These are phyloP conservation scores for Coprinopsis cinerea DNA, from an alignment of 768 basidiomycete genomes.

Conservation along the genomic window DNA sequence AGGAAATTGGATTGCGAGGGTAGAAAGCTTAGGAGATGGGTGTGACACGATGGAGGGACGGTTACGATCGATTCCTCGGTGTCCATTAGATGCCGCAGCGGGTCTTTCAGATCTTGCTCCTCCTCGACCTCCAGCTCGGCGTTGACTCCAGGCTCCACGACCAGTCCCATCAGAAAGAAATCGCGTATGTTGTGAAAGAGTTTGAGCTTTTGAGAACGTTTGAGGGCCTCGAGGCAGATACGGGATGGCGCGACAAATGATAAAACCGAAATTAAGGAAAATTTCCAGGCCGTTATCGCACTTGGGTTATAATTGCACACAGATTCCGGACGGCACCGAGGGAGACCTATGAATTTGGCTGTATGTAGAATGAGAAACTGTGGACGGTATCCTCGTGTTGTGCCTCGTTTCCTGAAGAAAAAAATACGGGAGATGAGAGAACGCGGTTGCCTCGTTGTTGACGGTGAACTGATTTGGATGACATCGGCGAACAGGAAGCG, in stretches of 20 bases:
- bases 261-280: conserved; percentile 6
- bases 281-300: background rate
- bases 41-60: background rate
- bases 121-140: conserved; percentile 44
- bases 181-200: background rate
- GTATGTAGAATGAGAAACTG: background rate
- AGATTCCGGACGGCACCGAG: background rate
- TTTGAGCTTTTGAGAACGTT: background rate
- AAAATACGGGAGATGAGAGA: background rate
- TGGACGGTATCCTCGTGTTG: background rate
- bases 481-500: background rate
- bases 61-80: conserved; percentile 20
- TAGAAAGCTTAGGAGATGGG: conserved; percentile 32
- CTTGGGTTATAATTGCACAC: no score
- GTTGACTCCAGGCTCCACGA: conserved; percentile 1
- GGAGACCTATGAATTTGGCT: no score
- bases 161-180: background rate
- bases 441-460: background rate
- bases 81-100: conserved; percentile 54
- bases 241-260: conserved; percentile 5
- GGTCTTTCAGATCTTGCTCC: conserved; percentile 47
- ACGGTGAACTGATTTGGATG: background rate
- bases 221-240: conserved; percentile 10
- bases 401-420: background rate
- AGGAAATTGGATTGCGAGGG: conserved; percentile 52